A percentile compares a stretch with the other conserved stretches of the same genome.
Conservation (phyloP, 179 eudicot genomes). For the Nepenthes alata region DNA sequence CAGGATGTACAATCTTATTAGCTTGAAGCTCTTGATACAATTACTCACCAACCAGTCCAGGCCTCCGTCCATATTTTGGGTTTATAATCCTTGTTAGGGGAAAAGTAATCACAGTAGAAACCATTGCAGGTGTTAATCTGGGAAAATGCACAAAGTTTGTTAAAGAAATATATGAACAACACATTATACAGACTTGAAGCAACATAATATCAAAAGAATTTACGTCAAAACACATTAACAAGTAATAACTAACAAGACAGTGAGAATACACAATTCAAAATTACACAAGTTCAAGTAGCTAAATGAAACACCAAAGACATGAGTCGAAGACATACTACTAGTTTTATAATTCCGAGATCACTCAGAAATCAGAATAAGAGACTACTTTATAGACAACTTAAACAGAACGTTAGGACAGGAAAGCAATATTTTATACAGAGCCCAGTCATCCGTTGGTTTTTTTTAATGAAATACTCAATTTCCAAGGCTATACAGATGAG, state of each 20-base stretch:
- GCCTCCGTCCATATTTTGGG: constrained; percentile 99
- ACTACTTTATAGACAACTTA: not conserved
- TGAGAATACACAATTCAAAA: too few species aligned
- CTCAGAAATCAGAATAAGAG: constrained; percentile 2
- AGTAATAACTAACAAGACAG: not conserved
- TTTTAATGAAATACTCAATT: not conserved
- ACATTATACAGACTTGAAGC: not conserved
- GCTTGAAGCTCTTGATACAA: not conserved
- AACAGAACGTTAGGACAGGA: not conserved
- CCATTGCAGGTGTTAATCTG: constrained; percentile 97
- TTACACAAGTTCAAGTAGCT: not conserved
- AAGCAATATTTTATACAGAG: constrained; percentile 4
- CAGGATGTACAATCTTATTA: not conserved
- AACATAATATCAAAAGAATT: not conserved
- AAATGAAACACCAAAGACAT: not conserved
- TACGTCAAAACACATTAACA: not conserved
- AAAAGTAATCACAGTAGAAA: constrained; percentile 83
- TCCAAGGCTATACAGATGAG: not conserved
- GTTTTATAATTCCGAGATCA: not conserved
- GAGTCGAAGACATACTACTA: not conserved
- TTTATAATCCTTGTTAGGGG: constrained; percentile 75
- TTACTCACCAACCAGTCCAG: constrained; percentile 85
- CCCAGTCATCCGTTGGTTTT: constrained; percentile 1
- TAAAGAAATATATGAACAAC: not conserved
- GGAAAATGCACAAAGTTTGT: constrained; percentile 1